Evolutionary conservation across 768 basidiomycete genomes (phyloP).

Genomic region (Glaciozyma martinii): DNA sequence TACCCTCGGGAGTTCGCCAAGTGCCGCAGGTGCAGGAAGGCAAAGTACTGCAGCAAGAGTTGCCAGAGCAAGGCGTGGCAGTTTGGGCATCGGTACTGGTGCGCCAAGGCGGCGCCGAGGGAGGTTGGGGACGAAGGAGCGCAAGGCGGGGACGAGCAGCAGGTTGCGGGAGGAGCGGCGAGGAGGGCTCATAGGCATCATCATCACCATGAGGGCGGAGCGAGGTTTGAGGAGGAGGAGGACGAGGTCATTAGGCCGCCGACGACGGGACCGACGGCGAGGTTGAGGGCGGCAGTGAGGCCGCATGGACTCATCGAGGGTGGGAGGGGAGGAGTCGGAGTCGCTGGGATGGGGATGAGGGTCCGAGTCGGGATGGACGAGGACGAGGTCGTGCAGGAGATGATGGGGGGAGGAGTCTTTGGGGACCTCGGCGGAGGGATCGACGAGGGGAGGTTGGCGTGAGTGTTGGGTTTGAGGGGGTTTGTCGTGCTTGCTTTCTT

Average conservation of each 20-base stretch:
- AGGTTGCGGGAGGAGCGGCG: background rate
- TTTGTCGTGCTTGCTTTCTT: no score
- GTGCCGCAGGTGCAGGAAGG: constrained; percentile 88
- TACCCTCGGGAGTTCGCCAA: constrained; percentile 94
- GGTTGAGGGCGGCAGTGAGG: background rate
- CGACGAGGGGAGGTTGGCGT: no score
- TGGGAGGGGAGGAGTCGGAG: background rate
- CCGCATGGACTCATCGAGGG: no score
- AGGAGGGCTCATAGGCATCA: background rate
- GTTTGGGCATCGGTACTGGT: constrained; percentile 75
- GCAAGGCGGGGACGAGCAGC: background rate
- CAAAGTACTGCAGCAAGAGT: constrained; percentile 92
- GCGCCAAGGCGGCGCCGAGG: constrained; percentile 15
- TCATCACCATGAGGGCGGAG: background rate
- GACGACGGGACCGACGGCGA: background rate
- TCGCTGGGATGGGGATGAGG: background rate
- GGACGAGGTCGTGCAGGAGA: constrained; percentile 18
- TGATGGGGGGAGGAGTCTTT: constrained; percentile 8
- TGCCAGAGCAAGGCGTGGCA: constrained; percentile 95
- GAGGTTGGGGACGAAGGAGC: background rate
- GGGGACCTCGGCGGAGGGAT: background rate
- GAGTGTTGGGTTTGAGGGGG: no score
- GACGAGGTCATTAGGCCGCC: background rate
- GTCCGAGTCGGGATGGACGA: constrained; percentile 11
- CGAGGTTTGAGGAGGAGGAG: constrained; percentile 1